phyloP scores from a whole-genome alignment of 1,284 basidiomycete genomes.

The Ustilago lituana region DNA sequence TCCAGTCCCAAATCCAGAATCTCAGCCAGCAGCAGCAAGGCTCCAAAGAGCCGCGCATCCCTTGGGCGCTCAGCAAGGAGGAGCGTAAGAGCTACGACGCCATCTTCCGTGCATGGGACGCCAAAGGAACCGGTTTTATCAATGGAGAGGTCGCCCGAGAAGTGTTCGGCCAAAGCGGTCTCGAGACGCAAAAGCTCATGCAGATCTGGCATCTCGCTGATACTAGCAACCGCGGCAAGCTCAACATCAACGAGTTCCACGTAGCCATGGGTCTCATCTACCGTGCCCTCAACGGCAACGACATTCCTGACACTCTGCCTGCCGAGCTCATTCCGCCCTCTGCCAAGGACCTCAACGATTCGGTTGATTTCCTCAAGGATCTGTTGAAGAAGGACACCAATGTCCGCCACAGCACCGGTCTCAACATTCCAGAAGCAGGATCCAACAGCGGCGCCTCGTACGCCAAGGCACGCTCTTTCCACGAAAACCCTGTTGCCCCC shows the following conservation, averaged over 20 bases:
- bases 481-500: slow-evolving; percentile 70
- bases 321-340: slow-evolving; percentile 92
- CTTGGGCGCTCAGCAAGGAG: slow-evolving; percentile 86
- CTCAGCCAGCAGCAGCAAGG: slow-evolving; percentile 75
- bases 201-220: slow-evolving; percentile 79
- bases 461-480: slow-evolving; percentile 78
- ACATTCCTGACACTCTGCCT: slow-evolving; percentile 86
- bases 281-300: slow-evolving; percentile 82
- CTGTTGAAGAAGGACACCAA: slow-evolving; percentile 83
- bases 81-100: slow-evolving; percentile 98
- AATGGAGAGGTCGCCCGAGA: slow-evolving; percentile 85
- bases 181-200: slow-evolving; percentile 88
- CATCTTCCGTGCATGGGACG: slow-evolving; percentile 96
- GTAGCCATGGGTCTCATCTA: slow-evolving; percentile 99
- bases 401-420: slow-evolving; percentile 69
- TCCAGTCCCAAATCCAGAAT: slow-evolving; percentile 62
- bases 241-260: slow-evolving; percentile 93
- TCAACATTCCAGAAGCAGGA: slow-evolving; percentile 65
- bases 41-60: slow-evolving; percentile 78
- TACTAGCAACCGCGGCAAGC: slow-evolving; percentile 65
- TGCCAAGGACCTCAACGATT: slow-evolving; percentile 86
- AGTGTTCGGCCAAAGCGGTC: slow-evolving; percentile 92
- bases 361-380: slow-evolving; percentile 89
- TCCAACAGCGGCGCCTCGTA: slow-evolving; percentile 67
- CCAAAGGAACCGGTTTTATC: slow-evolving; percentile 84